These are phyloP conservation scores for Pseudoturritis turrita DNA, from an alignment of 345 rosid species.

Conservation along the genomic window DNA sequence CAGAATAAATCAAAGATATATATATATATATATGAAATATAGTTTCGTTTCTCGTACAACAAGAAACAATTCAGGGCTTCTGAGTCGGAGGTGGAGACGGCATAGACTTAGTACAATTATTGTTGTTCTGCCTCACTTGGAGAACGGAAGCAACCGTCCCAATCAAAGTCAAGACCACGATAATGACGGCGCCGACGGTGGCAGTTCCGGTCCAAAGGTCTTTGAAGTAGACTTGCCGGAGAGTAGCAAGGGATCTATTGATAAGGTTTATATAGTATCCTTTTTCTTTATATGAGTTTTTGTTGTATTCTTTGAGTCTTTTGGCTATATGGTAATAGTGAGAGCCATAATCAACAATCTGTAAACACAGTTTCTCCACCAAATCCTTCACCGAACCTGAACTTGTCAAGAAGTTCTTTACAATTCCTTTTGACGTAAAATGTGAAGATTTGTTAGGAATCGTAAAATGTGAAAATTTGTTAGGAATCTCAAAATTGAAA, in stretches of 20 bases:
- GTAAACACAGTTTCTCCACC: constrained; percentile 24
- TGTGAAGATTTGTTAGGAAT: not conserved
- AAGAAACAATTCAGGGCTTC: not conserved
- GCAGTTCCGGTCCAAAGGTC: constrained; percentile 32
- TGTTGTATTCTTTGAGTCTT: not conserved
- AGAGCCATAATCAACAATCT: not conserved
- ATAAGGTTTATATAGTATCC: not conserved
- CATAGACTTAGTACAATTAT: not conserved
- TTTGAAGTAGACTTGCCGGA: constrained; percentile 30
- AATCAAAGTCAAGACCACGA: constrained; percentile 11
- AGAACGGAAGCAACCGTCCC: constrained; percentile 22
- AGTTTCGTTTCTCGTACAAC: not conserved
- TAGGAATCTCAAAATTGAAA: not conserved
- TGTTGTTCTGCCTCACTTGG: not conserved
- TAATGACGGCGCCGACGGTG: not conserved
- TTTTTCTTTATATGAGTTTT: not conserved
- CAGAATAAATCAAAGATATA: not conserved
- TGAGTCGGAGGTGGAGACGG: not conserved
- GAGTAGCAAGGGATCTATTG: constrained; percentile 7
- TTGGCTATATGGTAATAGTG: not conserved
- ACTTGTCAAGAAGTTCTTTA: no score
- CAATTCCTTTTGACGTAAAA: not conserved
- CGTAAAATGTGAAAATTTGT: no score
- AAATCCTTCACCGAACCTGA: constrained; percentile 15
- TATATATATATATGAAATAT: not conserved